Percentiles rank a stretch among this genome's conserved stretches.
These are phyloP conservation scores for Raphanus sativus DNA, from an alignment of 345 rosid species.

Conservation along the genomic window DNA sequence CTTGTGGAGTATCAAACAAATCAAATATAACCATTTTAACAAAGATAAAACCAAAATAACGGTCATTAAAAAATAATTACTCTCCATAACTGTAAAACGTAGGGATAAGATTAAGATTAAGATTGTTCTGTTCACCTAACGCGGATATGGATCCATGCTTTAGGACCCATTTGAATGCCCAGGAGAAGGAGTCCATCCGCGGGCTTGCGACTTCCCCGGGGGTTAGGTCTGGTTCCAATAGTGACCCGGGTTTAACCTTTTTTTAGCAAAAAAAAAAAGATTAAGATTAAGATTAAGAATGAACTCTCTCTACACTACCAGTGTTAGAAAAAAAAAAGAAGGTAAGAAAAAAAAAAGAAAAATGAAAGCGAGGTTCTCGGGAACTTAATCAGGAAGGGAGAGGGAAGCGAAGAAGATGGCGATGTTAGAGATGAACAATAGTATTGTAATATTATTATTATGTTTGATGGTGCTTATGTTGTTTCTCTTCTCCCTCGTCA, in stretches of 20 bases:
- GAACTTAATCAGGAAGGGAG: conserved; percentile 42
- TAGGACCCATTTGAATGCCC: no score
- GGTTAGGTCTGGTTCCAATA: no score
- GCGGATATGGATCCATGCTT: no score
- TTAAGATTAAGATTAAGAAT: background rate
- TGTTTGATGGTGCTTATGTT: conserved; percentile 25
- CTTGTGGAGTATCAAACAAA: background rate
- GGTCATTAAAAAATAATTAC: background rate
- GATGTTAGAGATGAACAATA: background rate
- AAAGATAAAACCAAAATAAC: background rate
- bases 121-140: no score
- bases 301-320: background rate
- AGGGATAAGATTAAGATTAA: background rate
- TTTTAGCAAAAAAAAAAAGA: no score
- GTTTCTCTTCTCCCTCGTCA: conserved; percentile 61
- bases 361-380: conserved; percentile 85
- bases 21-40: background rate
- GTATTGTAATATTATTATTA: background rate
- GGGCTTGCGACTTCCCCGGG: no score
- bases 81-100: background rate
- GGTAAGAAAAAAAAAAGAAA: conserved; percentile 57
- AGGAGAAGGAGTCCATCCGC: no score
- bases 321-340: background rate
- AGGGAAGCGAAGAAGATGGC: conserved; percentile 1
- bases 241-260: no score